phyloP scores from a whole-genome alignment of 1,284 basidiomycete species.

The Ceratobasidium sp. region DNA sequence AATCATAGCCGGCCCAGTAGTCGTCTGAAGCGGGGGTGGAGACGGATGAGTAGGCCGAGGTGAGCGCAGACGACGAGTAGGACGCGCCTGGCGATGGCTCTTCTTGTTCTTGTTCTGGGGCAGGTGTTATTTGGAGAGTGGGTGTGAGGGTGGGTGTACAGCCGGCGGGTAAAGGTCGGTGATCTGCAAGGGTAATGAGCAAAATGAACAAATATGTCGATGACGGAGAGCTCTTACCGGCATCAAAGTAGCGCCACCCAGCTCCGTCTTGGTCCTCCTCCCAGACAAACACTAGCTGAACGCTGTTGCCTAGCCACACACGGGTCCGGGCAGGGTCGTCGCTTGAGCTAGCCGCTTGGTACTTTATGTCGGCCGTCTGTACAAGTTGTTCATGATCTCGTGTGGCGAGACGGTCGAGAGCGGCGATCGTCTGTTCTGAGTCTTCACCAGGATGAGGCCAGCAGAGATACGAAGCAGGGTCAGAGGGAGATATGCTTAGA shows the following conservation, averaged over 20 bases:
- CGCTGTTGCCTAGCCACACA: constrained; percentile 26
- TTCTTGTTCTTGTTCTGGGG: constrained; percentile 13
- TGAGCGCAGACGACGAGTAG: constrained; percentile 3
- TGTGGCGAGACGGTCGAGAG: constrained; percentile 36
- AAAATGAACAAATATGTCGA: neutral
- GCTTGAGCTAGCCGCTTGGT: neutral
- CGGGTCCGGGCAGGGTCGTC: constrained; percentile 5
- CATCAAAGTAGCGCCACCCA: constrained; percentile 37
- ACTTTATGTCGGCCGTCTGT: constrained; percentile 4
- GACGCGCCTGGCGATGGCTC: constrained; percentile 28
- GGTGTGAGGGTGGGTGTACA: constrained; percentile 21
- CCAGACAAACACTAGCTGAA: constrained; percentile 36
- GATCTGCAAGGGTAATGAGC: neutral
- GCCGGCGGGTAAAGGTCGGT: constrained; percentile 20
- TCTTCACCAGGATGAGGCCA: constrained; percentile 30
- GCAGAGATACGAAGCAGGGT: constrained; percentile 44
- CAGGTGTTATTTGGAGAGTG: constrained; percentile 13
- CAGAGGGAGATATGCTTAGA: constrained; percentile 42
- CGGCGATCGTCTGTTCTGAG: constrained; percentile 24
- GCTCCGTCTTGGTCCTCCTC: constrained; percentile 39
- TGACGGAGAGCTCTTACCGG: constrained; percentile 2
- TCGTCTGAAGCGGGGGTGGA: constrained; percentile 37
- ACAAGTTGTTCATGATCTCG: constrained; percentile 34
- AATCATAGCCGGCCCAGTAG: constrained; percentile 36
- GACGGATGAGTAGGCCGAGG: constrained; percentile 24